Percentiles rank a stretch among this genome's conserved stretches.
These are phyloP conservation scores for Aspergillus asperescens DNA, from an alignment of 495 filamentous ascomycete species.

Conservation along the genomic window DNA sequence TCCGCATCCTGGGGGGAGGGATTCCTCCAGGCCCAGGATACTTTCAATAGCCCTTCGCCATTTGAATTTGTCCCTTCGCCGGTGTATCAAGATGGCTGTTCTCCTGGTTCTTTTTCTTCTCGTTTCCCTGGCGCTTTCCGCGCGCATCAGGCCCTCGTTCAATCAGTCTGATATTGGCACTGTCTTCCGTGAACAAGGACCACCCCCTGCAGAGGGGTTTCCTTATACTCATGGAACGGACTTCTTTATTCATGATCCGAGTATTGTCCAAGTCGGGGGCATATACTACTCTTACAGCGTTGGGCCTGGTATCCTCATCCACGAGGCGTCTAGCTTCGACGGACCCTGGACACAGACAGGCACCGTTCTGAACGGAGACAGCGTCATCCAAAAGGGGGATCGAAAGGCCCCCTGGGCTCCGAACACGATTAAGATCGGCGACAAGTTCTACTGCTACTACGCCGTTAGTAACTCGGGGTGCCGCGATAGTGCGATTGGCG, in stretches of 20 bases:
- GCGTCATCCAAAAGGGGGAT: constrained; percentile 40
- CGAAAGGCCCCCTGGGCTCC: constrained; percentile 52
- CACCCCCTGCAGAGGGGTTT: neutral
- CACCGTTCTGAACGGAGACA: constrained; percentile 31
- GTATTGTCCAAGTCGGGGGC: constrained; percentile 28
- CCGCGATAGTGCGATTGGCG: constrained; percentile 63
- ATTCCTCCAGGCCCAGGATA: neutral
- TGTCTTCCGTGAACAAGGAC: neutral
- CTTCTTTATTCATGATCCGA: constrained; percentile 39
- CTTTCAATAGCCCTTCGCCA: too few relatives aligned
- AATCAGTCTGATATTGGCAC: too few relatives aligned
- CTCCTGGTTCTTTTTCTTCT: constrained; percentile 1
- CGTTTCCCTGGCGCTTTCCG: neutral
- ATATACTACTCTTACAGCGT: constrained; percentile 40
- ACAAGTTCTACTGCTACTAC: constrained; percentile 69
- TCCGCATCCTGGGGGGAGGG: neutral
- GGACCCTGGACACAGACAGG: constrained; percentile 41
- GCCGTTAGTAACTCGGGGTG: constrained; percentile 62
- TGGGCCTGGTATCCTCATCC: constrained; percentile 31
- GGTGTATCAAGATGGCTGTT: constrained; percentile 7
- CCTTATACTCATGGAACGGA: constrained; percentile 31
- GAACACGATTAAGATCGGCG: constrained; percentile 50
- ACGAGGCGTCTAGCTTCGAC: constrained; percentile 30
- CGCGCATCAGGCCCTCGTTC: neutral
- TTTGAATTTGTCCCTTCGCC: constrained; percentile 1